Evolutionary conservation across 495 filamentous ascomycete genomes (phyloP).

Genomic region (Hyaloscypha hepaticicola): DNA sequence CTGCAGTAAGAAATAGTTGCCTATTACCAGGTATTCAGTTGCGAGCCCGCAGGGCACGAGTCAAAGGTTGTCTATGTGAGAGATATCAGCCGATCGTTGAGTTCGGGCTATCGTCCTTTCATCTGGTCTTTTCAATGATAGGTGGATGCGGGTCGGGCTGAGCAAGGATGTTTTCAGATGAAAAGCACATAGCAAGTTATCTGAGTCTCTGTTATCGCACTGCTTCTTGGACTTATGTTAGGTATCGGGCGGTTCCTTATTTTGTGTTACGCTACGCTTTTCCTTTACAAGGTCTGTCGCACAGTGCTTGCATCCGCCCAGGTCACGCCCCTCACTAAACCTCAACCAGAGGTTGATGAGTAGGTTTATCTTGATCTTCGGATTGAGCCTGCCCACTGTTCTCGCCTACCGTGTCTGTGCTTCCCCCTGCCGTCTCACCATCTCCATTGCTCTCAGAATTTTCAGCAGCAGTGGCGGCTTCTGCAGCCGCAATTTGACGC

Average conservation of each 20-base stretch:
- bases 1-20: too few relatives aligned
- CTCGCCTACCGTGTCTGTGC: not conserved
- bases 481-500: slow-evolving; percentile 24
- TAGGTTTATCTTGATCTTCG: slow-evolving; percentile 3
- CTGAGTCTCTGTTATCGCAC: too few relatives aligned
- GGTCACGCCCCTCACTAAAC: not conserved
- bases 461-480: slow-evolving; percentile 12
- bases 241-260: not conserved
- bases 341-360: slow-evolving; percentile 11
- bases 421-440: not conserved
- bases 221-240: not conserved
- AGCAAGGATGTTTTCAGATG: too few relatives aligned
- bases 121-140: too few relatives aligned
- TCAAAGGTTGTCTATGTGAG: too few relatives aligned
- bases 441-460: slow-evolving; percentile 1
- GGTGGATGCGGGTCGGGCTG: too few relatives aligned
- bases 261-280: not conserved
- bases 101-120: too few relatives aligned
- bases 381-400: not conserved
- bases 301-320: not conserved
- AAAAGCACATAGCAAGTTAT: too few relatives aligned
- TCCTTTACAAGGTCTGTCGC: not conserved
- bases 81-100: too few relatives aligned
- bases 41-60: too few relatives aligned
- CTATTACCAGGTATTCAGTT: too few relatives aligned